A percentile compares a stretch with the other conserved stretches of the same genome.
phyloP scores from a whole-genome alignment of 2,329 filamentous ascomycete species.

The Fonsecaea pugnacius region DNA sequence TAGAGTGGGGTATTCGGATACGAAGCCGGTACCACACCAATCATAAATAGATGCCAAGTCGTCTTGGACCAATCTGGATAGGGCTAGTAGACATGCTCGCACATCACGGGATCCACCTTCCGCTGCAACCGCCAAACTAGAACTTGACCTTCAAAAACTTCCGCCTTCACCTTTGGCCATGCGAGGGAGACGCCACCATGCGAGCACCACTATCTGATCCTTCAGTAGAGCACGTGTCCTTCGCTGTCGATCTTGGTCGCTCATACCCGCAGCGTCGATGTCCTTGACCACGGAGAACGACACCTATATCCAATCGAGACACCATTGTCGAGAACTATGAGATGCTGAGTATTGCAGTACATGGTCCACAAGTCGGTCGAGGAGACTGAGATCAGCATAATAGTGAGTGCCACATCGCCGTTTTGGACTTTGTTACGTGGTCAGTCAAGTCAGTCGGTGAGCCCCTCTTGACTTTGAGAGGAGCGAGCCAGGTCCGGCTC shows the following conservation, averaged over 20 bases:
- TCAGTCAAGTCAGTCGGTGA: neutral
- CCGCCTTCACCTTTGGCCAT: neutral
- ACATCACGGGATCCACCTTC: slow-evolving; percentile 2
- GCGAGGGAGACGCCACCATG: neutral
- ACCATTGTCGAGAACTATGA: too few species aligned
- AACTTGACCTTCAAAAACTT: neutral
- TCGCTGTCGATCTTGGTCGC: neutral
- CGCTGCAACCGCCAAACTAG: neutral
- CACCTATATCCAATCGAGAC: too few species aligned
- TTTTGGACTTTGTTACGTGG: neutral
- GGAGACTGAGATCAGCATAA: neutral
- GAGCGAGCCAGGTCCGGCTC: neutral
- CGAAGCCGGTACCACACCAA: neutral
- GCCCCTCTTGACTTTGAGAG: neutral
- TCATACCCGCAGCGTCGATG: too few species aligned
- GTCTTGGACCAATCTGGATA: neutral
- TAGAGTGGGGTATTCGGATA: neutral
- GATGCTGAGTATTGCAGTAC: too few species aligned
- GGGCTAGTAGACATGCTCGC: neutral
- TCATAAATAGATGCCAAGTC: neutral
- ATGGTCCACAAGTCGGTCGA: too few species aligned
- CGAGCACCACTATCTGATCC: neutral
- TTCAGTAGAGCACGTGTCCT: neutral
- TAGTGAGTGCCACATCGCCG: neutral
- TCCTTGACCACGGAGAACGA: neutral